Evolutionary conservation across 2,329 filamentous ascomycete genomes (phyloP).

Genomic region (Aspergillus candidus): DNA sequence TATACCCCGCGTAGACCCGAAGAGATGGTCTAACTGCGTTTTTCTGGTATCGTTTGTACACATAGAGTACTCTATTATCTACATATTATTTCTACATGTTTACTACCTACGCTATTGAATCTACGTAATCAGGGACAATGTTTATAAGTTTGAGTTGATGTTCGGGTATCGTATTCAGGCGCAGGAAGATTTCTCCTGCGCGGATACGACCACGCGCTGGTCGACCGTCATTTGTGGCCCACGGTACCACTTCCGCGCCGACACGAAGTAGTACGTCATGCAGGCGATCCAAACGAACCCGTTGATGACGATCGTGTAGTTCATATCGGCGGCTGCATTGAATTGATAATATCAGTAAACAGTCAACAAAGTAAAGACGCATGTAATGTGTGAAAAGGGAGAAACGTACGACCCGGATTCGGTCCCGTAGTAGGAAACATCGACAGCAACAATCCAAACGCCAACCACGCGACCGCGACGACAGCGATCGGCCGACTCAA

Average conservation of each 20-base stretch:
- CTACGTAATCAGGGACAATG: background rate
- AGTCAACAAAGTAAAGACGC: background rate
- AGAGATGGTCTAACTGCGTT: too few species aligned
- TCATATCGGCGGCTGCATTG: slow-evolving; percentile 48
- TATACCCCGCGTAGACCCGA: background rate
- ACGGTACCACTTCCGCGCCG: slow-evolving; percentile 56
- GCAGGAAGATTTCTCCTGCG: background rate
- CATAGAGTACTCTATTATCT: too few species aligned
- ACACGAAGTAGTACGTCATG: slow-evolving; percentile 51
- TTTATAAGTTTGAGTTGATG: background rate
- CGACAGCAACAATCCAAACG: slow-evolving; percentile 50
- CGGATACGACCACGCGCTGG: background rate
- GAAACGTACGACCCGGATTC: slow-evolving; percentile 40
- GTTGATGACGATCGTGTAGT: slow-evolving; percentile 60
- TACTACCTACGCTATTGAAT: too few species aligned
- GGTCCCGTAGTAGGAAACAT: slow-evolving; percentile 57
- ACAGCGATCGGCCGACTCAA: slow-evolving; percentile 50
- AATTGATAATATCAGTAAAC: background rate
- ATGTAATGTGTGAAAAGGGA: background rate
- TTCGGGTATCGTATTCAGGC: background rate
- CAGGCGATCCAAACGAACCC: slow-evolving; percentile 53
- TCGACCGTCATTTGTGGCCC: slow-evolving; percentile 55
- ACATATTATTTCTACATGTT: too few species aligned
- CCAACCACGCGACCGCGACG: slow-evolving; percentile 49
- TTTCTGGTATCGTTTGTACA: too few species aligned